Conservation (phyloP, 768 basidiomycete genomes). For the Russula sp. region DNA sequence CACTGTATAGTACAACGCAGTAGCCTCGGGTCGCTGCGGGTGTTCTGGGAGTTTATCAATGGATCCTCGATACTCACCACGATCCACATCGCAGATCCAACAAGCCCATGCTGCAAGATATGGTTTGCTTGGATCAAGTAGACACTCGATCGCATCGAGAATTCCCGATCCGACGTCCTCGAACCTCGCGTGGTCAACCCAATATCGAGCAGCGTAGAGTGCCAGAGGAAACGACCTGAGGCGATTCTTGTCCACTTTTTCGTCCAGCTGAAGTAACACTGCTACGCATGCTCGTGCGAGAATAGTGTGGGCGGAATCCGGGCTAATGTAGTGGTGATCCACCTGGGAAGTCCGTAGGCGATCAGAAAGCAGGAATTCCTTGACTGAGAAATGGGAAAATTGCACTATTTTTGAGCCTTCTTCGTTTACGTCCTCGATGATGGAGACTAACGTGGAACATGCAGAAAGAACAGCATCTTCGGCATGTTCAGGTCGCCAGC, state of each 20-base stretch:
- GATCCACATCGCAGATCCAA: background rate
- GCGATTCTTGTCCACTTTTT: background rate
- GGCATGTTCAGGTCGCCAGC: background rate
- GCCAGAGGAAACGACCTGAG: background rate
- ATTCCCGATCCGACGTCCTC: background rate
- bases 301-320: background rate
- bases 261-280: background rate
- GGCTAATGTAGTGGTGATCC: background rate
- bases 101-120: background rate
- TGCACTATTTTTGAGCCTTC: background rate
- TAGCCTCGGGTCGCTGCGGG: background rate
- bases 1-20: background rate
- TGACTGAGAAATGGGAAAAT: background rate
- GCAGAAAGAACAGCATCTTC: background rate
- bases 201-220: background rate
- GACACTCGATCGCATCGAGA: background rate
- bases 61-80: background rate
- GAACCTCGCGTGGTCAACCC: background rate
- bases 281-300: background rate
- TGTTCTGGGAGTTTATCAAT: background rate
- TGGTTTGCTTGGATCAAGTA: background rate
- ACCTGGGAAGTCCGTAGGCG: background rate
- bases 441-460: background rate
- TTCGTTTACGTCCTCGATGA: background rate
- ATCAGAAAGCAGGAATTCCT: background rate